Percentiles rank a stretch among this genome's conserved stretches.
These are phyloP conservation scores for Daldinia childiae DNA, from an alignment of 495 filamentous ascomycete genomes.

Conservation along the genomic window DNA sequence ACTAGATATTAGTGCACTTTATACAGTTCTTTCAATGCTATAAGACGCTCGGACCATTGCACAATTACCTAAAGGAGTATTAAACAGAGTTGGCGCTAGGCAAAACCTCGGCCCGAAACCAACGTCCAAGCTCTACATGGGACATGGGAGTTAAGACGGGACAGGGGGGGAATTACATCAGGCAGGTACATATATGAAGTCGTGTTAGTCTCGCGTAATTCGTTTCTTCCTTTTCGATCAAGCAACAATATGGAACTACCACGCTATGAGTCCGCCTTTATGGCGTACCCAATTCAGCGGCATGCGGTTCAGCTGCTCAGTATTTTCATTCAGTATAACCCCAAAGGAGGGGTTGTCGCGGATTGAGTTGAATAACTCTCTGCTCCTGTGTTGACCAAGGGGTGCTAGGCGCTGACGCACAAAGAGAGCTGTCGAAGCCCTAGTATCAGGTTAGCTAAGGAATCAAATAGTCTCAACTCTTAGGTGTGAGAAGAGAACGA, in stretches of 20 bases:
- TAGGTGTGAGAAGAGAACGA: not conserved
- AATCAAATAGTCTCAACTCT: slow-evolving; percentile 38
- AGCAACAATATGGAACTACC: slow-evolving; percentile 43
- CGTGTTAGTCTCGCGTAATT: slow-evolving; percentile 20
- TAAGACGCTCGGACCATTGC: not conserved
- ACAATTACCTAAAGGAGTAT: not conserved
- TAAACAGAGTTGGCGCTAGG: slow-evolving; percentile 17
- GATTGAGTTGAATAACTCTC: slow-evolving; percentile 58
- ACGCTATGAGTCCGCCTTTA: slow-evolving; percentile 34
- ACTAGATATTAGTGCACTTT: no score
- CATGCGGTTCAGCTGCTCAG: slow-evolving; percentile 45
- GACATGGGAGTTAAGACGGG: not conserved
- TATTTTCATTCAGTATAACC: slow-evolving; percentile 66
- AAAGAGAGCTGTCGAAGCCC: slow-evolving; percentile 26
- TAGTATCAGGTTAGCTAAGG: slow-evolving; percentile 42
- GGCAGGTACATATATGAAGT: slow-evolving; percentile 12
- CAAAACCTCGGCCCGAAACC: slow-evolving; percentile 26
- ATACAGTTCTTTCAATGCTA: not conserved
- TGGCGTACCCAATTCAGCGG: slow-evolving; percentile 47
- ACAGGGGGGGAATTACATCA: not conserved
- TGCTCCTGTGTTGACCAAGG: slow-evolving; percentile 49
- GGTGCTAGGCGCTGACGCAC: slow-evolving; percentile 21
- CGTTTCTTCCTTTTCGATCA: slow-evolving; percentile 7
- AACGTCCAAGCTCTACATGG: slow-evolving; percentile 3
- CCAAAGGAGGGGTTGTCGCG: slow-evolving; percentile 74